A percentile compares a stretch with the other conserved stretches of the same genome.
These are phyloP conservation scores for Wickerhamiella spandovensis DNA, from an alignment of 805 yeast species.

Conservation along the genomic window DNA sequence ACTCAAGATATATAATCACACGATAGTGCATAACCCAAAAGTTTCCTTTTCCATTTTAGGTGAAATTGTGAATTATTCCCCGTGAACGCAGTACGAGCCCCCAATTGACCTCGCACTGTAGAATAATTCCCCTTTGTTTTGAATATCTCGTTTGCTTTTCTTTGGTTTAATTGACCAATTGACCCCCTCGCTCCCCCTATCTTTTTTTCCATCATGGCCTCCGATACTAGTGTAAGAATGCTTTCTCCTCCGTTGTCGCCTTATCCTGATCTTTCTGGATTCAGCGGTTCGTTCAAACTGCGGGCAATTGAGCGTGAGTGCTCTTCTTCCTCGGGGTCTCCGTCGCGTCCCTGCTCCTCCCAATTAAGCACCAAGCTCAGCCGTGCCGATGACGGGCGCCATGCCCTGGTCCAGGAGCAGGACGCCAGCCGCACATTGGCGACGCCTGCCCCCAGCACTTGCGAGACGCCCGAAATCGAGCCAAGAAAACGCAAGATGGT, in stretches of 20 bases:
- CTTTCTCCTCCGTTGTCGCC: slow-evolving; percentile 26
- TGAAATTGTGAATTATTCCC: neutral
- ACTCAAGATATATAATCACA: slow-evolving; percentile 2
- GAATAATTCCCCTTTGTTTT: neutral
- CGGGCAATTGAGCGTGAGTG: neutral
- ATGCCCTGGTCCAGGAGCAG: neutral
- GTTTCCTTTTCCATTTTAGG: neutral
- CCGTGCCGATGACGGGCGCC: neutral
- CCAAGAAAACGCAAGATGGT: slow-evolving; percentile 18
- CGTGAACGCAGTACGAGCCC: neutral
- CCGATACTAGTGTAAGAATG: slow-evolving; percentile 12
- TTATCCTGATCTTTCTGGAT: slow-evolving; percentile 13
- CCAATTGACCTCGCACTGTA: neutral
- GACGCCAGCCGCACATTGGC: neutral
- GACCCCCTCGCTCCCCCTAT: neutral
- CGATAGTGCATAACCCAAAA: neutral
- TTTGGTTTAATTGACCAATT: neutral
- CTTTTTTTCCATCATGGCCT: neutral
- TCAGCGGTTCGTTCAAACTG: neutral
- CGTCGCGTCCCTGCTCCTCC: neutral
- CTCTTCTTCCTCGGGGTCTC: neutral
- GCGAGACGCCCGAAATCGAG: neutral
- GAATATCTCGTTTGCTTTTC: neutral
- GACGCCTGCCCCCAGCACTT: neutral
- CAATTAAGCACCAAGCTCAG: neutral